phyloP scores from a whole-genome alignment of 352 stramenopile species.

The Phytophthora agathidicida region DNA sequence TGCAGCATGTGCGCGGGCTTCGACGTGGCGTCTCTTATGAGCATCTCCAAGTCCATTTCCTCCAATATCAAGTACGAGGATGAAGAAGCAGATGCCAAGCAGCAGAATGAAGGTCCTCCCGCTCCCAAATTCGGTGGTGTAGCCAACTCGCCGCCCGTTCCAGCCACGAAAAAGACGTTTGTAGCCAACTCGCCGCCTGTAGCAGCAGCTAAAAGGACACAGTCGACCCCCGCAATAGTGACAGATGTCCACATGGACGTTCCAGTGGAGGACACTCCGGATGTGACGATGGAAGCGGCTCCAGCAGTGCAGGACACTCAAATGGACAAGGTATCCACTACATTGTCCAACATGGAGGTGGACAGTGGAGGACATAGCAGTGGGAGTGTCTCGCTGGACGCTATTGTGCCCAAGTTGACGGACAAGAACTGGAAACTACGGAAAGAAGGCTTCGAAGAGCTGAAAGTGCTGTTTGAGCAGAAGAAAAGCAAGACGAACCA shows the following conservation, averaged over 20 bases:
- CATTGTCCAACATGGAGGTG: constrained; percentile 37
- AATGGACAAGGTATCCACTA: constrained; percentile 37
- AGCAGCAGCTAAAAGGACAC: not conserved
- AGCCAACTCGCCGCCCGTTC: constrained; percentile 52
- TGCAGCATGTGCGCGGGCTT: constrained; percentile 84
- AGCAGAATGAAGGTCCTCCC: constrained; percentile 28
- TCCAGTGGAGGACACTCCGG: constrained; percentile 16
- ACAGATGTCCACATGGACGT: constrained; percentile 20
- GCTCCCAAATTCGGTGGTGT: constrained; percentile 32
- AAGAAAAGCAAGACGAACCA: constrained; percentile 46
- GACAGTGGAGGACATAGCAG: constrained; percentile 10
- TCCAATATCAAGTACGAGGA: constrained; percentile 81
- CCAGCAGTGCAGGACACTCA: constrained; percentile 15
- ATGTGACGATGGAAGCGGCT: constrained; percentile 15
- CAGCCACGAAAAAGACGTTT: constrained; percentile 24
- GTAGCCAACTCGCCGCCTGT: constrained; percentile 53
- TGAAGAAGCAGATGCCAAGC: constrained; percentile 33
- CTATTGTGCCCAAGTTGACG: constrained; percentile 56
- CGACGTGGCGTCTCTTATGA: constrained; percentile 76
- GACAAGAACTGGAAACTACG: constrained; percentile 90
- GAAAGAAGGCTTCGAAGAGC: constrained; percentile 81
- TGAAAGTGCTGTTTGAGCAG: constrained; percentile 71
- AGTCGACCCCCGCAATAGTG: constrained; percentile 1
- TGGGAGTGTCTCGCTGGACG: constrained; percentile 37
- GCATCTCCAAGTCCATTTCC: constrained; percentile 81